Conservation (phyloP, 495 filamentous ascomycete species). For the Neurospora tetrasperma region DNA sequence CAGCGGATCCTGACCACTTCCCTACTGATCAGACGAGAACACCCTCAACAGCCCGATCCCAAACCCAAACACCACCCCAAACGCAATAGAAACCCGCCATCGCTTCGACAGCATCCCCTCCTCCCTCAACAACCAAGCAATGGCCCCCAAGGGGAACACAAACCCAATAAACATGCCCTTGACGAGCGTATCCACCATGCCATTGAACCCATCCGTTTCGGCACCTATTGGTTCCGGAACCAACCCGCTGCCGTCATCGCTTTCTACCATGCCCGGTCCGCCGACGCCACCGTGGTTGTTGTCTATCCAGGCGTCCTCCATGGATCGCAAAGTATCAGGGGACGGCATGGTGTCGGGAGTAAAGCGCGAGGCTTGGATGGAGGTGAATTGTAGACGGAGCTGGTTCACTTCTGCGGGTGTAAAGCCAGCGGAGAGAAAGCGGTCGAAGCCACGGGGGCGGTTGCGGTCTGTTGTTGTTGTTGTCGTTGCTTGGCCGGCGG, state of each 20-base stretch:
- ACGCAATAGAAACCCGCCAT: conserved; percentile 72
- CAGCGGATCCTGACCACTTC: conserved; percentile 1
- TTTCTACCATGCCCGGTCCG: conserved; percentile 24
- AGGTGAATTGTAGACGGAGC: conserved; percentile 76
- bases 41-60: conserved; percentile 31
- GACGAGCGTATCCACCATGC: conserved; percentile 67
- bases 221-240: conserved; percentile 16
- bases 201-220: conserved; percentile 37
- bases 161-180: conserved; percentile 85
- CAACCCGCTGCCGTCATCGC: conserved; percentile 19
- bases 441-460: conserved; percentile 80
- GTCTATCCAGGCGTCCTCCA: conserved; percentile 94
- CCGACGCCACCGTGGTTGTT: conserved; percentile 39
- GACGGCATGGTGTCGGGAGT: conserved; percentile 80
- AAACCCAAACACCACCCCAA: conserved; percentile 54
- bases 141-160: conserved; percentile 82
- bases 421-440: conserved; percentile 70
- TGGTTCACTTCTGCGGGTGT: conserved; percentile 67
- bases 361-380: conserved; percentile 62
- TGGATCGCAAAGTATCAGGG: conserved; percentile 40
- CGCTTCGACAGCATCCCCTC: conserved; percentile 79
- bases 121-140: conserved; percentile 76
- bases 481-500: conserved; percentile 11
- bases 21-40: conserved; percentile 23
- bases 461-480: conserved; percentile 26